Conservation (phyloP, 768 basidiomycete genomes). For the Leccinum imitatum region DNA sequence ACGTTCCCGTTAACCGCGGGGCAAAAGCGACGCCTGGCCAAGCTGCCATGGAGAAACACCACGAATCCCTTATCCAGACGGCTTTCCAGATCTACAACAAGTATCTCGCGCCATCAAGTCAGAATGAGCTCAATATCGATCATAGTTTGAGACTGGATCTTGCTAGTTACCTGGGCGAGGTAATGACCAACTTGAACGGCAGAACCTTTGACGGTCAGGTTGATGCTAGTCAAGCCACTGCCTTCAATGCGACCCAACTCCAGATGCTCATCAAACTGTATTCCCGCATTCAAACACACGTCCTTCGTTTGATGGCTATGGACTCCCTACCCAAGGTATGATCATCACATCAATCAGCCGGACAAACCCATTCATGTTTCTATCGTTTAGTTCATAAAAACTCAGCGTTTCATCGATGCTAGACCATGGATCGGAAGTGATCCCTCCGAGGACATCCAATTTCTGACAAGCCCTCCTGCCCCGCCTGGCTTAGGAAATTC, state of each 20-base stretch:
- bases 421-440: slow-evolving; percentile 79
- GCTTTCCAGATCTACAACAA: slow-evolving; percentile 93
- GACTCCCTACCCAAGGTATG: slow-evolving; percentile 96
- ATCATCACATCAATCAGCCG: slow-evolving; percentile 2
- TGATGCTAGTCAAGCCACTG: slow-evolving; percentile 75
- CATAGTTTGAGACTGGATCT: slow-evolving; percentile 94
- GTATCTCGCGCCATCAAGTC: slow-evolving; percentile 93
- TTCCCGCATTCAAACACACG: slow-evolving; percentile 94
- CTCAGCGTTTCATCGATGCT: slow-evolving; percentile 75
- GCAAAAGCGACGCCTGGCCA: slow-evolving; percentile 65
- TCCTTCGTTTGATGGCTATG: slow-evolving; percentile 97
- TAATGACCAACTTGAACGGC: slow-evolving; percentile 74
- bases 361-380: slow-evolving; percentile 11
- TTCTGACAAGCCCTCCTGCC: slow-evolving; percentile 55
- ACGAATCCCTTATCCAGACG: slow-evolving; percentile 91
- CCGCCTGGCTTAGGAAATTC: slow-evolving; percentile 68
- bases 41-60: slow-evolving; percentile 94
- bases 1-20: slow-evolving; percentile 39
- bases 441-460: slow-evolving; percentile 61
- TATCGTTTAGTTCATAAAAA: slow-evolving; percentile 76
- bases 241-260: slow-evolving; percentile 93
- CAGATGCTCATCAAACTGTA: slow-evolving; percentile 92
- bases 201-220: slow-evolving; percentile 78
- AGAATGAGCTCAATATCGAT: slow-evolving; percentile 97
- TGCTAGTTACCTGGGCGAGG: slow-evolving; percentile 88